Percentiles rank a stretch among this genome's conserved stretches.
Conservation (phyloP, 306 rosid species). For the Malus fusca region DNA sequence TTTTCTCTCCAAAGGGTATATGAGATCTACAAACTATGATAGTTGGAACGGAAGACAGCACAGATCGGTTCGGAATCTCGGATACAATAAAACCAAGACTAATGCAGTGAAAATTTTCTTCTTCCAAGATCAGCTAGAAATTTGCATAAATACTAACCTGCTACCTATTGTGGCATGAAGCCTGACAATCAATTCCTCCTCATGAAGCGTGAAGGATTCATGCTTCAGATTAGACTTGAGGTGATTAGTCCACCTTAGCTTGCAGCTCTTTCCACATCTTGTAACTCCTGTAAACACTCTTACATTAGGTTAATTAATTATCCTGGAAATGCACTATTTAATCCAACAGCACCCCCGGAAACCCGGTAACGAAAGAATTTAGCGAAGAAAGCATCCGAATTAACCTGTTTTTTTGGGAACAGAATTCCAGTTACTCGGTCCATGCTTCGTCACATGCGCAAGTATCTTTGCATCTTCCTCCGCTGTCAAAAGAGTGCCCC, state of each 20-base stretch:
- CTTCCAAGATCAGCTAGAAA: background rate
- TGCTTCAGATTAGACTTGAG: conserved; percentile 52
- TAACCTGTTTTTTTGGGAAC: conserved; percentile 66
- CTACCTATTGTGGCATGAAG: conserved; percentile 98
- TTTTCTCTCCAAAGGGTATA: background rate
- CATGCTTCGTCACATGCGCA: conserved; percentile 48
- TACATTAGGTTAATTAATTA: background rate
- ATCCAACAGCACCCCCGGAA: background rate
- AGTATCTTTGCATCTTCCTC: conserved; percentile 64
- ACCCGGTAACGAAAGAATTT: background rate
- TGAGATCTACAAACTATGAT: background rate
- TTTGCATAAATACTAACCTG: conserved; percentile 39
- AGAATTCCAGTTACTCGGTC: conserved; percentile 50
- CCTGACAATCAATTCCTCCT: conserved; percentile 74
- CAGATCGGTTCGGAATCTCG: background rate
- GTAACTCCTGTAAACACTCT: conserved; percentile 42
- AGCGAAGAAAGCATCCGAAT: background rate
- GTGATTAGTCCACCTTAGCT: conserved; percentile 54
- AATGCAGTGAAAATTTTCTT: background rate
- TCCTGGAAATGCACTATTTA: background rate
- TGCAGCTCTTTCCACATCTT: conserved; percentile 79
- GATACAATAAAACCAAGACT: background rate
- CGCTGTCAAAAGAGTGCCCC: conserved; percentile 31
- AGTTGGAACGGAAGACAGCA: background rate
- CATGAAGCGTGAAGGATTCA: conserved; percentile 67